Evolutionary conservation across 1,139 yeast species (phyloP), one percentile per base, ranked within the genome.

Genomic region (Yamadazyma aaseri): DNA sequence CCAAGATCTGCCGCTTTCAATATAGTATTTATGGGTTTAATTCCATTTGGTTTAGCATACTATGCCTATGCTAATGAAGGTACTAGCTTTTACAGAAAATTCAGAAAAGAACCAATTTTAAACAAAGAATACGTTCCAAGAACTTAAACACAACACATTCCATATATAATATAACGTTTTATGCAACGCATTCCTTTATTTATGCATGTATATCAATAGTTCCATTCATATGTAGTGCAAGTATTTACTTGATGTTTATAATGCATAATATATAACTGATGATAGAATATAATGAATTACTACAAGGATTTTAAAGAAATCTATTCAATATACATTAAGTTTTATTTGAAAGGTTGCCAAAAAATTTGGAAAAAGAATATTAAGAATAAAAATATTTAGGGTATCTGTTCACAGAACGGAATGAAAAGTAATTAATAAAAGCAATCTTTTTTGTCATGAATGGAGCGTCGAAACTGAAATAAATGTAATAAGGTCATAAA

Each of bases 101-200:
- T 58, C 53, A 70, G 76, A 62, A 50, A 52, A 28, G 54, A 51
- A 17, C 57, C 60, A 18, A 56, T 70, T 12, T 58, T 67, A 46
- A 51, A 58, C 36, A 63, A 58, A 36, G 69, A 65, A 26, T 70
- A 68, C 46, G 60, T 58, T 37, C 75, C 75, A 44, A 67, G 75
- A 58, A 60, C 58, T 39, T 16, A n/a, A 16, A 17, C 13, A n/a
- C 17, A 13, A 20, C n/a, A n/a, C 17, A n/a, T n/a, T n/a, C n/a
- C n/a, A n/a, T n/a, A n/a, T n/a, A n/a, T n/a, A n/a, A n/a, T n/a
- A n/a, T n/a, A n/a, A n/a, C n/a, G n/a, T n/a, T n/a, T n/a, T n/a
- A n/a, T n/a, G n/a, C n/a, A n/a, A n/a, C n/a, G n/a, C n/a, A n/a
- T n/a, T n/a, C n/a, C n/a, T n/a, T n/a, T n/a, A n/a, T n/a, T n/a